phyloP scores from a whole-genome alignment of 495 filamentous ascomycete species.

The Trypethelium eluteriae region DNA sequence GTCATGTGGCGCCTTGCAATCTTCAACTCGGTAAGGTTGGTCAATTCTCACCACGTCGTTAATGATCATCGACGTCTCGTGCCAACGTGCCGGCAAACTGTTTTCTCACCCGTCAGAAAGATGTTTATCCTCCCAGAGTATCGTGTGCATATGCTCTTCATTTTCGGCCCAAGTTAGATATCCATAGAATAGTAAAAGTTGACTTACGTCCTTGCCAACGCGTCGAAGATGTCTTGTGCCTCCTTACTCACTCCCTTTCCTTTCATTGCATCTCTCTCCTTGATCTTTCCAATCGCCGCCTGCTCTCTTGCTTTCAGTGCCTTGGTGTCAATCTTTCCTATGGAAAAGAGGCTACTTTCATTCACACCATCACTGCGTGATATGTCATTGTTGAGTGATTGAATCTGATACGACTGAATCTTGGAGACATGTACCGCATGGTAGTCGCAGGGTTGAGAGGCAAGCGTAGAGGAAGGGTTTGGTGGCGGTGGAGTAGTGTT shows the following conservation, averaged over 20 bases:
- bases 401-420: conserved; percentile 52
- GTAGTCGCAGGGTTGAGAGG: conserved; percentile 49
- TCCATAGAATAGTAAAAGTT: background rate
- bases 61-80: conserved; percentile 55
- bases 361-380: conserved; percentile 22
- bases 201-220: conserved; percentile 49
- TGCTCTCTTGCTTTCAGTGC: conserved; percentile 49
- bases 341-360: conserved; percentile 23
- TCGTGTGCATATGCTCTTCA: background rate
- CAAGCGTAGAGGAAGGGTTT: conserved; percentile 36
- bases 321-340: conserved; percentile 46
- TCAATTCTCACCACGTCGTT: conserved; percentile 57
- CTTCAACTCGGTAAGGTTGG: conserved; percentile 53
- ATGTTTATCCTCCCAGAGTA: too few species aligned
- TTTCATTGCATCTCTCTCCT: conserved; percentile 47
- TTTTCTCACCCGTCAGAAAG: conserved; percentile 1
- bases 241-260: conserved; percentile 59
- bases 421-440: conserved; percentile 57
- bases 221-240: conserved; percentile 64
- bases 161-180: background rate
- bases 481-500: conserved; percentile 41
- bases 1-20: conserved; percentile 48
- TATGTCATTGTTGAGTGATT: conserved; percentile 33
- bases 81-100: conserved; percentile 54
- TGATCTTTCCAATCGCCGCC: conserved; percentile 45